Evolutionary conservation across 768 basidiomycete genomes (phyloP).

Genomic region (Tylopilus sp.): DNA sequence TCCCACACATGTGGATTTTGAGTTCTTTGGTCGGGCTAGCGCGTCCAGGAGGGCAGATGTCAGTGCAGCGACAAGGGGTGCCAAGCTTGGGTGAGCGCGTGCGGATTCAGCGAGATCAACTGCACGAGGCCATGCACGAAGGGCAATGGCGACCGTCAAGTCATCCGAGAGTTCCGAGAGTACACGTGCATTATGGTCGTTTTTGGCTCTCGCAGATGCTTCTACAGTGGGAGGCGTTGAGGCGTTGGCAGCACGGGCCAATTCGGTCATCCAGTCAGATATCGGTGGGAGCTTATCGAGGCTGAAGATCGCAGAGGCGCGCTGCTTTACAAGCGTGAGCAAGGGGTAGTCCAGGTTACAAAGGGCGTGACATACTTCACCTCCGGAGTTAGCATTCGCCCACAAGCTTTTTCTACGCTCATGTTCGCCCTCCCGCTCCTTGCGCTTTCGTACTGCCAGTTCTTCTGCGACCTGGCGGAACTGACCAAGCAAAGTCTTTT

Average conservation of each 20-base stretch:
- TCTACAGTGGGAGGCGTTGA: slow-evolving; percentile 27
- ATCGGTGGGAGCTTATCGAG: slow-evolving; percentile 49
- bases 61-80: slow-evolving; percentile 62
- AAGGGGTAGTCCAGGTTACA: not conserved
- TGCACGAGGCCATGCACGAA: slow-evolving; percentile 86
- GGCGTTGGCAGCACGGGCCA: slow-evolving; percentile 52
- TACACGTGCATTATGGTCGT: slow-evolving; percentile 82
- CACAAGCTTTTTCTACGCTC: slow-evolving; percentile 81
- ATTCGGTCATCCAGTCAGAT: slow-evolving; percentile 75
- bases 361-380: slow-evolving; percentile 35
- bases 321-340: slow-evolving; percentile 20
- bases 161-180: slow-evolving; percentile 90
- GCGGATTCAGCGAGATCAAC: slow-evolving; percentile 84
- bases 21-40: slow-evolving; percentile 70
- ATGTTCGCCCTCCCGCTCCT: slow-evolving; percentile 92
- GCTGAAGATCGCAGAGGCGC: slow-evolving; percentile 33
- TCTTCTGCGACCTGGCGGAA: slow-evolving; percentile 95
- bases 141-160: slow-evolving; percentile 84
- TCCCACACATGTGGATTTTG: slow-evolving; percentile 69
- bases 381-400: slow-evolving; percentile 41
- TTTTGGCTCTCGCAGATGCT: slow-evolving; percentile 65
- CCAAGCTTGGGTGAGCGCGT: slow-evolving; percentile 60
- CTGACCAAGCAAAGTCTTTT: slow-evolving; percentile 78
- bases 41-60: slow-evolving; percentile 67
- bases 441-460: slow-evolving; percentile 79